Percentiles rank a stretch among this genome's conserved stretches.
Evolutionary conservation across 139 green algal species (phyloP).

Genomic region (Tetradesmus lagerheimii): DNA sequence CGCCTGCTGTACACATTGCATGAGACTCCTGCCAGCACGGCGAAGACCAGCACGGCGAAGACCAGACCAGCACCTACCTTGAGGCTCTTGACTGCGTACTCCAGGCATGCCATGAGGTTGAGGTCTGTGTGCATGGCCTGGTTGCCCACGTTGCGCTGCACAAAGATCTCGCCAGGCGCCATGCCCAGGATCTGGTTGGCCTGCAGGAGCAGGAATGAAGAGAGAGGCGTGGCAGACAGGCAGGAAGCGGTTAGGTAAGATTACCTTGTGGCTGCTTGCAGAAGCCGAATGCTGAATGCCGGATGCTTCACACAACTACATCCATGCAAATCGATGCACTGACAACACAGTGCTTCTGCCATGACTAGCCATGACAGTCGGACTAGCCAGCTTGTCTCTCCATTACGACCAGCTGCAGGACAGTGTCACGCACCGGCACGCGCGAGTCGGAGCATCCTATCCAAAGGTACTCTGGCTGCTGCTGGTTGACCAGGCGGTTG

Average conservation of each 20-base stretch:
- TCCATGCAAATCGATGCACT: background rate
- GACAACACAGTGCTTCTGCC: too few species aligned
- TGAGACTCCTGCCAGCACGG: too few species aligned
- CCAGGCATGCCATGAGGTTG: conserved; percentile 82
- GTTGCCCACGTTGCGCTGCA: conserved; percentile 92
- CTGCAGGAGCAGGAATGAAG: too few species aligned
- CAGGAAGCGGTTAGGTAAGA: background rate
- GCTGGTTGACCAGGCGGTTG: conserved; percentile 53
- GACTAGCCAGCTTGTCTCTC: background rate
- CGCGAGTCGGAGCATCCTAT: conserved; percentile 86
- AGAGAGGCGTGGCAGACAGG: background rate
- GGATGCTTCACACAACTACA: too few species aligned
- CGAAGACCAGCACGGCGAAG: too few species aligned
- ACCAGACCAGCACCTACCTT: conserved; percentile 66
- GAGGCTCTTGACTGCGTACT: conserved; percentile 80
- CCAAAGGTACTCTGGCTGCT: conserved; percentile 86
- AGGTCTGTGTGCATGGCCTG: conserved; percentile 85
- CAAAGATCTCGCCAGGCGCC: conserved; percentile 85
- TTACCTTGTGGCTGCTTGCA: background rate
- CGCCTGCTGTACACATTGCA: too few species aligned
- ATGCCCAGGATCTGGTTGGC: conserved; percentile 82
- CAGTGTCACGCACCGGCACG: conserved; percentile 63
- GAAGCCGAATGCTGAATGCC: background rate
- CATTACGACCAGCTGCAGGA: too few species aligned
- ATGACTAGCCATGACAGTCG: background rate